Conservation (phyloP, 73 alveolate genomes). For the Effrenium voratum region DNA sequence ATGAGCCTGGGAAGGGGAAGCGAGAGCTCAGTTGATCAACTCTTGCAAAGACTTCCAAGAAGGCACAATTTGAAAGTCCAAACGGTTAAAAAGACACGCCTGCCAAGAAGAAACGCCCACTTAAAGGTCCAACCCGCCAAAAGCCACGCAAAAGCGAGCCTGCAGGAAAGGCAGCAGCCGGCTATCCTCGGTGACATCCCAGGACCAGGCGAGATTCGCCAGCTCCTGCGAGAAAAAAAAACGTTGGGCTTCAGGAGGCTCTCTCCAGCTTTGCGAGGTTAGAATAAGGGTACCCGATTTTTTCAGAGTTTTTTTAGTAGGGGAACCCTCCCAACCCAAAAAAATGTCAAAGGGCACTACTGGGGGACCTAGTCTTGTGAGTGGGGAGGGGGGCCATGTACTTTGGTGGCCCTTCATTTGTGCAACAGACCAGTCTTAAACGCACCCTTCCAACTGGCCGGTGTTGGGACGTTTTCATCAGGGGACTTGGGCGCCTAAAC, state of each 20-base stretch:
- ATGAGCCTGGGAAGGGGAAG: not conserved
- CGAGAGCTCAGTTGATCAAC: not conserved
- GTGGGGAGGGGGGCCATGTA: not conserved
- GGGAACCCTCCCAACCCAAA: too few species aligned
- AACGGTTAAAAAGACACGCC: not conserved
- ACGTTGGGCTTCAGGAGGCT: not conserved
- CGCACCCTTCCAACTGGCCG: too few species aligned
- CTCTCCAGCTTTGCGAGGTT: not conserved
- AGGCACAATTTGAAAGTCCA: not conserved
- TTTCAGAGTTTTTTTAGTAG: too few species aligned
- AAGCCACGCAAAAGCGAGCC: not conserved
- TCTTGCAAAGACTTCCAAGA: not conserved
- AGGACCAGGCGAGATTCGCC: constrained; percentile 71
- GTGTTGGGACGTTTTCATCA: too few species aligned
- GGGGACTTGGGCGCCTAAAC: too few species aligned
- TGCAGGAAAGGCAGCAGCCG: constrained; percentile 34
- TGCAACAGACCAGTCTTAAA: too few species aligned
- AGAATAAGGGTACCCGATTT: too few species aligned
- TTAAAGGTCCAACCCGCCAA: not conserved
- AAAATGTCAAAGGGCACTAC: too few species aligned
- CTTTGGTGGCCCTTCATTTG: too few species aligned
- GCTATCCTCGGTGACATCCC: constrained; percentile 52
- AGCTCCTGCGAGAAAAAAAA: constrained; percentile 15
- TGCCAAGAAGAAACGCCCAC: too few species aligned
- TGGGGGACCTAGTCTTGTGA: not conserved